phyloP scores from a whole-genome alignment of 75 land plant genomes.

The Selaginella moellendorffii region DNA sequence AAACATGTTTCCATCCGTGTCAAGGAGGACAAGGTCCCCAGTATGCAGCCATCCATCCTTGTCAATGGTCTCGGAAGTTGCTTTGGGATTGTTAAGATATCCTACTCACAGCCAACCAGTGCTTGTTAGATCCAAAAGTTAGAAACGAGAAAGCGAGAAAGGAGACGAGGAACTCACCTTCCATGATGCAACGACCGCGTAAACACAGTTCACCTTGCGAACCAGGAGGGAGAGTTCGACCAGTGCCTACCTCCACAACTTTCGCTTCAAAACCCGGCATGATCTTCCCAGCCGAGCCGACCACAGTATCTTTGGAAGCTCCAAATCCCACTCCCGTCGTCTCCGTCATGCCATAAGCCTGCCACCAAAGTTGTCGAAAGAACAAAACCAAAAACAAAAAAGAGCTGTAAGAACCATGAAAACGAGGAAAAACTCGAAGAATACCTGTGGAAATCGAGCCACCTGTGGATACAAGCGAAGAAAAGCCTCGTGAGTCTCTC shows the following conservation, averaged over 20 bases:
- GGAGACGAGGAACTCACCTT: too few species aligned
- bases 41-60: conserved; percentile 29
- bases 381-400: too few species aligned
- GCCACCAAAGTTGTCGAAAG: too few species aligned
- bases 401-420: not conserved
- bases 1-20: conserved; percentile 14
- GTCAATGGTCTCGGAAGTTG: conserved; percentile 14
- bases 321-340: conserved; percentile 18
- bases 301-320: not conserved
- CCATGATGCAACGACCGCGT: conserved; percentile 20
- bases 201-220: conserved; percentile 24
- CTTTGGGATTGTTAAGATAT: conserved; percentile 16
- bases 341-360: conserved; percentile 42
- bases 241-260: not conserved
- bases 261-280: not conserved
- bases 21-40: conserved; percentile 22
- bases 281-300: not conserved
- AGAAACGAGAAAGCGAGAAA: too few species aligned
- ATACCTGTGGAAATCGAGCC: not conserved
- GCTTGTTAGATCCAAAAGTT: too few species aligned
- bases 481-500: conserved; percentile 68
- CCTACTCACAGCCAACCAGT: too few species aligned
- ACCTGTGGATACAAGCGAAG: not conserved
- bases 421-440: not conserved
- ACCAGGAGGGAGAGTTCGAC: not conserved